Percentiles rank a stretch among this genome's conserved stretches.
Evolutionary conservation across 129 eudicot genomes (phyloP).

Genomic region (Oenanthe sinensis): DNA sequence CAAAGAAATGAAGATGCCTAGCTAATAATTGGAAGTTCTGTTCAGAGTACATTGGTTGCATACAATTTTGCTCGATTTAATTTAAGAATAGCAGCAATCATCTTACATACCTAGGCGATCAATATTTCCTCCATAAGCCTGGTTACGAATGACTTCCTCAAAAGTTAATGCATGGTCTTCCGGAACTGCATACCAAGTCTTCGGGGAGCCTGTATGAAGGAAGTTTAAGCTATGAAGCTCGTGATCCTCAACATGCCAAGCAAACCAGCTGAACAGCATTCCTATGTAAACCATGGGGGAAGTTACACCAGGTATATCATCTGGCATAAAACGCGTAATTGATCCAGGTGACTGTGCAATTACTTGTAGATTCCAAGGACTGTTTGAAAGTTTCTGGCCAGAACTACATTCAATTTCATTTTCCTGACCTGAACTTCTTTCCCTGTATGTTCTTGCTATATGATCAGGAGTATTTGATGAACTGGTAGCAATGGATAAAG

Average conservation of each 20-base stretch:
- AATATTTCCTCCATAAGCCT: constrained; percentile 63
- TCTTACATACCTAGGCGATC: constrained; percentile 68
- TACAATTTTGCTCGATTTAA: neutral
- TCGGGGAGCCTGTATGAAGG: constrained; percentile 82
- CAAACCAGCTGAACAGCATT: constrained; percentile 99
- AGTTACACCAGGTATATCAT: constrained; percentile 98
- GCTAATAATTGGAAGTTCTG: neutral
- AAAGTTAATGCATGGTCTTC: constrained; percentile 75
- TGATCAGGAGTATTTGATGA: constrained; percentile 19
- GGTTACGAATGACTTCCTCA: constrained; percentile 74
- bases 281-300: constrained; percentile 98
- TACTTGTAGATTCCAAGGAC: constrained; percentile 98
- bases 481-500: constrained; percentile 20
- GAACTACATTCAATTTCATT: constrained; percentile 66
- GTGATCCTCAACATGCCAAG: constrained; percentile 99
- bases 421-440: constrained; percentile 21
- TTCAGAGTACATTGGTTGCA: neutral
- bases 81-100: constrained; percentile 7
- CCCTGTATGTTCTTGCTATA: constrained; percentile 18
- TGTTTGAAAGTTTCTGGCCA: constrained; percentile 94
- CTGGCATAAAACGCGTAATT: constrained; percentile 89
- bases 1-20: neutral
- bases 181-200: constrained; percentile 97
- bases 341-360: constrained; percentile 92
- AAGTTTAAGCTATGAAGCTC: constrained; percentile 97